A percentile compares a stretch with the other conserved stretches of the same genome.
These are phyloP conservation scores for Tulasnella sp. DNA, from an alignment of 768 basidiomycete species.

Conservation along the genomic window DNA sequence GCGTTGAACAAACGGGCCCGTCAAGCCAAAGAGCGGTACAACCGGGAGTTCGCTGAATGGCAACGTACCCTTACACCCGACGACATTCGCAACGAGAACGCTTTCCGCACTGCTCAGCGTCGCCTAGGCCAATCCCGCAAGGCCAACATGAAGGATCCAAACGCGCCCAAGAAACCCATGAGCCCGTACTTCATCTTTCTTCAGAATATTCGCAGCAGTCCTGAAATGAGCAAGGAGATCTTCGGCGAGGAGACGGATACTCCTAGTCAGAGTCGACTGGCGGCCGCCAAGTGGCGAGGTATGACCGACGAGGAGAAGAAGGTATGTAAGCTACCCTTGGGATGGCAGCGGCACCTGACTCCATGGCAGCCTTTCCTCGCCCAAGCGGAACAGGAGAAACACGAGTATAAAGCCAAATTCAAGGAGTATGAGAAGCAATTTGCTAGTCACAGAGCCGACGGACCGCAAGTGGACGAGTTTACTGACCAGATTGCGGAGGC, in stretches of 20 bases:
- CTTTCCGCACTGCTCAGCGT: conserved; percentile 79
- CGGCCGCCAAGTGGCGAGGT: conserved; percentile 84
- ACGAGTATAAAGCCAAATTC: conserved; percentile 78
- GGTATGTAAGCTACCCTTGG: conserved; percentile 32
- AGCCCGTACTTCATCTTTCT: conserved; percentile 93
- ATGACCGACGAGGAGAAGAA: conserved; percentile 91
- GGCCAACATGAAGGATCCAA: conserved; percentile 93
- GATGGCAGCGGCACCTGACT: not conserved
- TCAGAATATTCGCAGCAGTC: conserved; percentile 74
- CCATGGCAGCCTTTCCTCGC: conserved; percentile 67
- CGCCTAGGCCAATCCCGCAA: conserved; percentile 86
- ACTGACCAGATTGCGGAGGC: not conserved
- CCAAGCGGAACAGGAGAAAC: conserved; percentile 90
- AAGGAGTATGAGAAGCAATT: conserved; percentile 64
- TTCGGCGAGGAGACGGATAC: conserved; percentile 89
- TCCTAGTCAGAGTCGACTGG: conserved; percentile 86
- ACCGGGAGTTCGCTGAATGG: conserved; percentile 70
- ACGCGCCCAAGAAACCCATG: conserved; percentile 91
- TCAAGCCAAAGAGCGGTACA: conserved; percentile 71
- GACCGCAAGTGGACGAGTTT: not conserved
- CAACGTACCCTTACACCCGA: conserved; percentile 83
- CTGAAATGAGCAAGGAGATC: conserved; percentile 57
- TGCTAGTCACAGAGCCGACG: too few species aligned
- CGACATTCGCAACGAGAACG: conserved; percentile 89
- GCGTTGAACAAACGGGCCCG: conserved; percentile 78